These are phyloP conservation scores for Pichia eremophila DNA, from an alignment of 805 yeast genomes.

Conservation along the genomic window DNA sequence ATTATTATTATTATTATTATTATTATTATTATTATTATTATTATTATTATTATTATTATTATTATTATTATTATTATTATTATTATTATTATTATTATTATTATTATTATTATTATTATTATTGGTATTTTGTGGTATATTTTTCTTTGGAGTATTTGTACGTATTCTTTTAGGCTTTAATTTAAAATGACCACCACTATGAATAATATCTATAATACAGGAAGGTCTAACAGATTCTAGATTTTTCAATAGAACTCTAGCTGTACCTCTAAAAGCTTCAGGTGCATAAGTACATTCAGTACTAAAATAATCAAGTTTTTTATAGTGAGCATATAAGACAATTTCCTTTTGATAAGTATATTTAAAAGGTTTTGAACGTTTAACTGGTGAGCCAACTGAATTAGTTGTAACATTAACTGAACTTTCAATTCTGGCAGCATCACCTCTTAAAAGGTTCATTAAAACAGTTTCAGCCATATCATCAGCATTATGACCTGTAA, in stretches of 20 bases:
- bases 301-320: conserved; percentile 87
- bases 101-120: neutral
- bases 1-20: too few species aligned
- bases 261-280: conserved; percentile 97
- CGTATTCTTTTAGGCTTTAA: conserved; percentile 49
- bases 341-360: conserved; percentile 95
- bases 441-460: conserved; percentile 95
- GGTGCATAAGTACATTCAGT: conserved; percentile 98
- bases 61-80: too few species aligned
- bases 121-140: conserved; percentile 31
- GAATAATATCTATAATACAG: conserved; percentile 87
- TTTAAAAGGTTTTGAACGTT: conserved; percentile 91
- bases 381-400: conserved; percentile 78
- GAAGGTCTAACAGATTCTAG: conserved; percentile 86
- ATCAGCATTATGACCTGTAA: conserved; percentile 98
- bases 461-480: conserved; percentile 98
- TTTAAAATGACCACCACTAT: conserved; percentile 82
- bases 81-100: too few species aligned
- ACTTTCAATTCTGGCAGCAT: conserved; percentile 81
- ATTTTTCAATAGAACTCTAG: conserved; percentile 83
- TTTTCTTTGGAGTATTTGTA: conserved; percentile 3
- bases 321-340: conserved; percentile 93
- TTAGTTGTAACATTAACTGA: conserved; percentile 81
- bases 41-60: too few species aligned
- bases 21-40: too few species aligned